Evolutionary conservation across 345 rosid genomes (phyloP).

Genomic region (Conringia planisiliqua): DNA sequence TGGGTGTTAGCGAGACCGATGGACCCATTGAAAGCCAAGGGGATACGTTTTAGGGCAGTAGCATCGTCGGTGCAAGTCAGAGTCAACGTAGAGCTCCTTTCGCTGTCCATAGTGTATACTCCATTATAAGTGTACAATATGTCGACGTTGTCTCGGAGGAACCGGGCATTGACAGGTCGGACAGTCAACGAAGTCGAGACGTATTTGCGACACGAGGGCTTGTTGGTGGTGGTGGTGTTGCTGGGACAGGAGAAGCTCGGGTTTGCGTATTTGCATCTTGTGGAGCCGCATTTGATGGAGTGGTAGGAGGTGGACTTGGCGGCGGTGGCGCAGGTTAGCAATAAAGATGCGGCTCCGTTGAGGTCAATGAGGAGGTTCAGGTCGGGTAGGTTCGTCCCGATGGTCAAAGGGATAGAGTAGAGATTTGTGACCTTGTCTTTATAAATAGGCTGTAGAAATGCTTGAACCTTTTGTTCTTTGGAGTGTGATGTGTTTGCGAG

Average conservation of each 20-base stretch:
- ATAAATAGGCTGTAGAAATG: neutral
- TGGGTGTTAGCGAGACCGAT: constrained; percentile 24
- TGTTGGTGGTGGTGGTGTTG: neutral
- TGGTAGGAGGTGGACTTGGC: neutral
- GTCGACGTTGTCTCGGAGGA: neutral
- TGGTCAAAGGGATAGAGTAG: neutral
- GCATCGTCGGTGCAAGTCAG: constrained; percentile 8
- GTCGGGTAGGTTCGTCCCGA: neutral
- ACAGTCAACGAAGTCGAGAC: neutral
- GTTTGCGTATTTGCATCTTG: constrained; percentile 10
- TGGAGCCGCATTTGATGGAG: constrained; percentile 16
- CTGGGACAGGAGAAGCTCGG: neutral
- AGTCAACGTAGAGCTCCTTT: neutral
- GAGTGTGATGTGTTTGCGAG: constrained; percentile 3
- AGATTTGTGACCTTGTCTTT: neutral
- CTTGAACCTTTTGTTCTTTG: neutral
- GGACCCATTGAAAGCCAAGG: neutral
- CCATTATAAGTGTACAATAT: neutral
- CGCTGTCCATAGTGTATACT: neutral
- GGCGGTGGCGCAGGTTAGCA: neutral
- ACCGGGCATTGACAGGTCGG: neutral
- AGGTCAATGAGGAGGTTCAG: neutral
- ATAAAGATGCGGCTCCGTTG: neutral
- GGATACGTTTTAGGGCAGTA: neutral
- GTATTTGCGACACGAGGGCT: neutral